Evolutionary conservation across 805 yeast genomes (phyloP).

Genomic region (Torulaspora maleeae): DNA sequence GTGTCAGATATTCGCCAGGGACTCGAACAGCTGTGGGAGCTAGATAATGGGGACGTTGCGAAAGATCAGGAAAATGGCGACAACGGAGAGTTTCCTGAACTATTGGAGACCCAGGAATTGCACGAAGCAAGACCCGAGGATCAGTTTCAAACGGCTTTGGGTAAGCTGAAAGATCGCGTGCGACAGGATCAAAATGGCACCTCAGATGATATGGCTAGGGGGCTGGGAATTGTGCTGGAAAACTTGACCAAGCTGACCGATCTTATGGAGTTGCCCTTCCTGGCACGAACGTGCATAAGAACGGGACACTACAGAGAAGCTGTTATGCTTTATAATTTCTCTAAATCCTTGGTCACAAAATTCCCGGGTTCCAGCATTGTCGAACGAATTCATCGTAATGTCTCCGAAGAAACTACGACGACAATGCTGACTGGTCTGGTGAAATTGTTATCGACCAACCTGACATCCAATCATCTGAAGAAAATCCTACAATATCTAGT

Average conservation of each 20-base stretch:
- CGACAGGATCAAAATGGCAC: slow-evolving; percentile 10
- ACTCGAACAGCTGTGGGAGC: slow-evolving; percentile 31
- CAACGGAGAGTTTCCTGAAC: slow-evolving; percentile 19
- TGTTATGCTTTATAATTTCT: slow-evolving; percentile 72
- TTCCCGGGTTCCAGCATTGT: slow-evolving; percentile 45
- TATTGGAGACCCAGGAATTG: slow-evolving; percentile 23
- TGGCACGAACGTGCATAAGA: slow-evolving; percentile 76
- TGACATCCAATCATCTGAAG: slow-evolving; percentile 72
- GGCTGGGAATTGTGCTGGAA: slow-evolving; percentile 42
- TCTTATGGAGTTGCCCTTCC: slow-evolving; percentile 75
- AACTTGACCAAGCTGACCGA: slow-evolving; percentile 72
- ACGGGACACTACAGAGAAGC: slow-evolving; percentile 89
- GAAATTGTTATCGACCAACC: slow-evolving; percentile 63
- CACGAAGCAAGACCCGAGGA: slow-evolving; percentile 23
- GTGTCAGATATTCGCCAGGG: slow-evolving; percentile 19
- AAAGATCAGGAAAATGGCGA: background rate
- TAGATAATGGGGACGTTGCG: slow-evolving; percentile 17
- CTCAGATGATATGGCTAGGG: slow-evolving; percentile 12
- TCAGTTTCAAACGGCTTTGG: slow-evolving; percentile 32
- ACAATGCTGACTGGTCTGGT: slow-evolving; percentile 70
- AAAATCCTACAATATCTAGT: slow-evolving; percentile 73
- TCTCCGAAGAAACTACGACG: slow-evolving; percentile 34
- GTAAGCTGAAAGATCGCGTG: slow-evolving; percentile 21
- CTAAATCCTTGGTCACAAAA: slow-evolving; percentile 61
- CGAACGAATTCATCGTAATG: slow-evolving; percentile 30